These are phyloP conservation scores for Uronychia setigera DNA, from an alignment of 73 alveolate genomes.

Conservation along the genomic window DNA sequence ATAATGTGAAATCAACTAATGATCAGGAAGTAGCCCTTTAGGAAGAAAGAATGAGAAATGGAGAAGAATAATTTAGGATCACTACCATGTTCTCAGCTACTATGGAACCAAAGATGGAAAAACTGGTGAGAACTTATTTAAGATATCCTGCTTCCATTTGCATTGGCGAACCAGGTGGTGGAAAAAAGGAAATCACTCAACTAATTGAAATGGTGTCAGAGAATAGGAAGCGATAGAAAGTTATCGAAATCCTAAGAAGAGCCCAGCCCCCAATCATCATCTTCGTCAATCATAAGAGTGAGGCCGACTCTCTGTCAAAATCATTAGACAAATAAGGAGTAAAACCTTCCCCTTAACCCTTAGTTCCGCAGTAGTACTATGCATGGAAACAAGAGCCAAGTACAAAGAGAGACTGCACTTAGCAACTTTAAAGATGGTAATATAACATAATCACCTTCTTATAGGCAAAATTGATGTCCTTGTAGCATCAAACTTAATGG, in stretches of 20 bases:
- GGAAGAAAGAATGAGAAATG: conserved; percentile 47
- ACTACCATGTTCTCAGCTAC: conserved; percentile 75
- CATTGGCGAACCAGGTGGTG: conserved; percentile 87
- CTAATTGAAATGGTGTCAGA: conserved; percentile 65
- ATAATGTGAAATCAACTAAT: background rate
- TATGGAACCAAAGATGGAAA: conserved; percentile 70
- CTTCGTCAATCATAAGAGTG: conserved; percentile 75
- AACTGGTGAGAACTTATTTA: conserved; percentile 64
- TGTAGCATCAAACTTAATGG: conserved; percentile 61
- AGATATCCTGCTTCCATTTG: conserved; percentile 58
- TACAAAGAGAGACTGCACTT: conserved; percentile 78
- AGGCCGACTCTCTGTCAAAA: conserved; percentile 50
- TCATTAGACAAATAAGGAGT: conserved; percentile 23
- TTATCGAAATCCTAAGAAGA: conserved; percentile 35
- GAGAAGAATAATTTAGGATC: conserved; percentile 42
- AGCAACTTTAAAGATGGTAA: conserved; percentile 11
- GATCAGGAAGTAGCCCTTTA: conserved; percentile 20
- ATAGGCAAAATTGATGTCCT: conserved; percentile 28
- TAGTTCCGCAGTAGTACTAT: conserved; percentile 39
- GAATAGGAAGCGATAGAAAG: conserved; percentile 49
- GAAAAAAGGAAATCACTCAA: conserved; percentile 72
- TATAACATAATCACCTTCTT: background rate
- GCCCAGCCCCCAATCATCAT: conserved; percentile 74
- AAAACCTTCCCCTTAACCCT: no score
- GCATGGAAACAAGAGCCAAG: conserved; percentile 86